Evolutionary conservation across 2,329 filamentous ascomycete genomes (phyloP).

Genomic region (Hypoxylon sp.): DNA sequence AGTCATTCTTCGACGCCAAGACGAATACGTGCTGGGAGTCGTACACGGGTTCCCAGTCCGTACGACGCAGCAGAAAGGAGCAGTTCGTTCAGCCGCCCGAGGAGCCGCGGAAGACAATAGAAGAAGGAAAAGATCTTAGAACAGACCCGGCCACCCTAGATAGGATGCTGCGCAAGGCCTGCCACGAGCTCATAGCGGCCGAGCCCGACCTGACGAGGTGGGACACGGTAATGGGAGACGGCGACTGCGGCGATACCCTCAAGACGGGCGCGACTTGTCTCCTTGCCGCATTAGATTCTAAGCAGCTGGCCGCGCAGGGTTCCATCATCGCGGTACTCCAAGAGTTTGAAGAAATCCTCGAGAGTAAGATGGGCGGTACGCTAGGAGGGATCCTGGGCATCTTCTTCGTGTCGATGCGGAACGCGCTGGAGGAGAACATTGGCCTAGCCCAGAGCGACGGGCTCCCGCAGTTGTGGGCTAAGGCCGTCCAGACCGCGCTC

Average conservation of each 20-base stretch:
- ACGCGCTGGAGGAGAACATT: conserved; percentile 49
- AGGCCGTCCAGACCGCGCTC: conserved; percentile 53
- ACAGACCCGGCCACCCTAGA: conserved; percentile 63
- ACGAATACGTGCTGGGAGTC: conserved; percentile 66
- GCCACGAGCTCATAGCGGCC: conserved; percentile 60
- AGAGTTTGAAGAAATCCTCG: conserved; percentile 62
- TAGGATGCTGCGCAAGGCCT: conserved; percentile 63
- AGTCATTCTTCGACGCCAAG: conserved; percentile 69
- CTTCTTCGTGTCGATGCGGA: conserved; percentile 57
- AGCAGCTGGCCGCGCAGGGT: conserved; percentile 49
- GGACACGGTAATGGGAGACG: conserved; percentile 71
- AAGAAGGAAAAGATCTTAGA: conserved; percentile 52
- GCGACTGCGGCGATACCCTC: conserved; percentile 70
- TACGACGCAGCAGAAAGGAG: conserved; percentile 48
- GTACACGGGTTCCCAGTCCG: conserved; percentile 55
- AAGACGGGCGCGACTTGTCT: conserved; percentile 60
- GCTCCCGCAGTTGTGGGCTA: conserved; percentile 53
- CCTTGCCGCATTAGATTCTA: conserved; percentile 55
- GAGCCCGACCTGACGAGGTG: conserved; percentile 70
- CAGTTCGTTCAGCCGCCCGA: conserved; percentile 53
- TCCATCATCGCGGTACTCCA: conserved; percentile 58
- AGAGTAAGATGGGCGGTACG: conserved; percentile 60
- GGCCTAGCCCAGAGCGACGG: conserved; percentile 43
- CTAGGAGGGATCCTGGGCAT: conserved; percentile 47
- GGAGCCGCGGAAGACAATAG: conserved; percentile 48